phyloP scores from a whole-genome alignment of 2,329 filamentous ascomycete genomes.

The Ascochyta fabae region DNA sequence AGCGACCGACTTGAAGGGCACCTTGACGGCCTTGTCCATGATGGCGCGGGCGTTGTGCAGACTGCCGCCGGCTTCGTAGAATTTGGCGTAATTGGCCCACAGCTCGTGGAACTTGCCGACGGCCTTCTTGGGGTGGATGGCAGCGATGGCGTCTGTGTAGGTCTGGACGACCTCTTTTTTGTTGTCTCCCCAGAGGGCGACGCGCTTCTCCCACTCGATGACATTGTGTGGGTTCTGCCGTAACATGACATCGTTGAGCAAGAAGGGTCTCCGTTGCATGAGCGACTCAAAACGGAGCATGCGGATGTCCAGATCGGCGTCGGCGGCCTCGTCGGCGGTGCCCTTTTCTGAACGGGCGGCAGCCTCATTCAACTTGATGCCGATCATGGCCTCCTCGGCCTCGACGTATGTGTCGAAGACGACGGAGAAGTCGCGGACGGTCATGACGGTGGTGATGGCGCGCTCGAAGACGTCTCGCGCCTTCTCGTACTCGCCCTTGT shows the following conservation, averaged over 20 bases:
- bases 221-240: conserved; percentile 97
- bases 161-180: conserved; percentile 89
- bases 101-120: conserved; percentile 92
- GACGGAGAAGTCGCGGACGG: conserved; percentile 93
- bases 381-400: conserved; percentile 95
- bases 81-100: conserved; percentile 96
- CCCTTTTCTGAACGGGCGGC: conserved; percentile 80
- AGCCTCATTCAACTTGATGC: conserved; percentile 87
- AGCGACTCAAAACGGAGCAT: conserved; percentile 98
- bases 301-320: conserved; percentile 92
- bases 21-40: conserved; percentile 97
- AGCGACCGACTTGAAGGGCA: conserved; percentile 96
- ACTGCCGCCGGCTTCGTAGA: conserved; percentile 90
- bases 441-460: conserved; percentile 97
- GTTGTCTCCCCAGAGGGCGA: conserved; percentile 95
- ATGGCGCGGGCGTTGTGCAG: conserved; percentile 86
- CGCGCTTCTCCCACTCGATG: conserved; percentile 94
- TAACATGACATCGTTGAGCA: conserved; percentile 93
- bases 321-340: conserved; percentile 78
- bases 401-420: conserved; percentile 97
- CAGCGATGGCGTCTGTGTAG: conserved; percentile 91
- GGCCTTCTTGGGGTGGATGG: conserved; percentile 92
- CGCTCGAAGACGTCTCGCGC: conserved; percentile 95
- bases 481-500: conserved; percentile 87
- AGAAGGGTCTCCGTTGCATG: conserved; percentile 94